Conservation (phyloP, 1,284 basidiomycete genomes). For the Puccinia triticina region DNA sequence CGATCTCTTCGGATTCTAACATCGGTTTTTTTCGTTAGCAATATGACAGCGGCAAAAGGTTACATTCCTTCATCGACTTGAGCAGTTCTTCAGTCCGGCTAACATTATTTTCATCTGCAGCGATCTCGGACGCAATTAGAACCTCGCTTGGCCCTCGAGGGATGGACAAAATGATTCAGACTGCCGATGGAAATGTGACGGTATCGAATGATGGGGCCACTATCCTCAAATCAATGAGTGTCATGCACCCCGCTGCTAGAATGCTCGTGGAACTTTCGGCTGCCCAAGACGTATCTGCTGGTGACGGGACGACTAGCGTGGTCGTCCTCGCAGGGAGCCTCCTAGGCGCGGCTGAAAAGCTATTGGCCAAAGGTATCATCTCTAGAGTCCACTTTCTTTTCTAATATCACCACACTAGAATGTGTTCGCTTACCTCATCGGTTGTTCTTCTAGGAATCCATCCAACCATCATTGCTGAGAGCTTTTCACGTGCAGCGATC, state of each 20-base stretch:
- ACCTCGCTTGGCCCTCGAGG: slow-evolving; percentile 96
- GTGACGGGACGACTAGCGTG: slow-evolving; percentile 98
- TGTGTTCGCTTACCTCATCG: background rate
- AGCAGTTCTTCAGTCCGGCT: background rate
- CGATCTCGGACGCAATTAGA: slow-evolving; percentile 95
- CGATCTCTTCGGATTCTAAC: background rate
- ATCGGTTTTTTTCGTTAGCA: slow-evolving; percentile 15
- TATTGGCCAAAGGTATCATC: slow-evolving; percentile 78
- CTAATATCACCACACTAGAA: background rate
- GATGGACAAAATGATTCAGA: slow-evolving; percentile 99
- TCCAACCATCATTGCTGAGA: slow-evolving; percentile 94
- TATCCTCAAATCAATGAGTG: slow-evolving; percentile 95
- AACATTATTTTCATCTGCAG: slow-evolving; percentile 63
- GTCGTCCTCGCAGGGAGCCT: slow-evolving; percentile 94
- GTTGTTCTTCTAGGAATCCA: slow-evolving; percentile 69
- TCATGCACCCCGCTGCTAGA: slow-evolving; percentile 94
- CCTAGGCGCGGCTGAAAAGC: slow-evolving; percentile 92
- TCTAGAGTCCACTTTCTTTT: background rate
- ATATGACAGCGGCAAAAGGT: slow-evolving; percentile 51
- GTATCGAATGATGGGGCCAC: slow-evolving; percentile 99
- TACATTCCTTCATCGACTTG: slow-evolving; percentile 51
- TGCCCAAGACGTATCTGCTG: slow-evolving; percentile 97
- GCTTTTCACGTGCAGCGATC: slow-evolving; percentile 86
- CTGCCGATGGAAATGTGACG: slow-evolving; percentile 90
- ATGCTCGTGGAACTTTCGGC: slow-evolving; percentile 98